phyloP scores from a whole-genome alignment of 176 grass and related monocot genomes.

The Rhynchospora tenuis region DNA sequence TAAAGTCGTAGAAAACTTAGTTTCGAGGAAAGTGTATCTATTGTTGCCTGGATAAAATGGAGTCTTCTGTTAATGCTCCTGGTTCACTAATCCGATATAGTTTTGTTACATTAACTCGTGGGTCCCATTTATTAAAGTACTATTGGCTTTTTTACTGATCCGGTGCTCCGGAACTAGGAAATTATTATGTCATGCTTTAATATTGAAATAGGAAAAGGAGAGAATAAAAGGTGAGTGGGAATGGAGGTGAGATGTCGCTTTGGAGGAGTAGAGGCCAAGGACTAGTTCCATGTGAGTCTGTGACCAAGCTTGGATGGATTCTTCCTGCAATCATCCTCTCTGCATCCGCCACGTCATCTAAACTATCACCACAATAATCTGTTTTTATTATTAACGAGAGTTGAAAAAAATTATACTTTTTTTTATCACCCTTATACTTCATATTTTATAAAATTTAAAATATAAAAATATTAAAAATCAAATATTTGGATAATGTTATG shows the following conservation, averaged over 20 bases:
- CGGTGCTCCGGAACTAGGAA: not conserved
- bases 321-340: not conserved
- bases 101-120: not conserved
- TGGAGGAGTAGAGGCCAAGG: not conserved
- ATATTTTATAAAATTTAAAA: too few species aligned
- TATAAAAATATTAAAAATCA: too few species aligned
- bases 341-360: not conserved
- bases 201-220: not conserved
- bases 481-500: too few species aligned
- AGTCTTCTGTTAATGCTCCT: not conserved
- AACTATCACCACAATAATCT: not conserved
- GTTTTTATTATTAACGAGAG: not conserved
- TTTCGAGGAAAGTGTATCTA: not conserved
- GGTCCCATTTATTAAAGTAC: not conserved
- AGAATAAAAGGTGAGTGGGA: not conserved
- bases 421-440: too few species aligned
- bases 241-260: conserved; percentile 12
- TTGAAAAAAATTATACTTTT: too few species aligned
- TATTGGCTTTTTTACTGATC: not conserved
- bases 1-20: not conserved
- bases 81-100: not conserved
- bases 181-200: not conserved
- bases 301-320: not conserved
- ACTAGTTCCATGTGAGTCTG: not conserved
- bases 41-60: not conserved